phyloP scores from a whole-genome alignment of 2,329 filamentous ascomycete species.

The Stemphylium lycopersici region DNA sequence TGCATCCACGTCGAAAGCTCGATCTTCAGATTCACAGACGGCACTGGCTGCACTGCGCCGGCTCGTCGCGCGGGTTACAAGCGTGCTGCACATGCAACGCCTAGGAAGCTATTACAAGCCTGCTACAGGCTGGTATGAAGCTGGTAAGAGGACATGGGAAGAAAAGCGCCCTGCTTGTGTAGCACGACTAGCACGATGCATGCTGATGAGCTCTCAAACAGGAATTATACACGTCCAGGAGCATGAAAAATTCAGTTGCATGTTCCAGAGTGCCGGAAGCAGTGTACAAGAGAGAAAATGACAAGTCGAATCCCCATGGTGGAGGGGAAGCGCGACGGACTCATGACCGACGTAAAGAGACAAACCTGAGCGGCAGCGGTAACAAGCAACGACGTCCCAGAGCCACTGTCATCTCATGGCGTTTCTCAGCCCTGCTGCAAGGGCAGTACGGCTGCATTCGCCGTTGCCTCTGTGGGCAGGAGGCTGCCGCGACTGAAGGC shows the following conservation, averaged over 20 bases:
- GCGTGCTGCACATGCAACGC: slow-evolving; percentile 26
- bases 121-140: slow-evolving; percentile 19
- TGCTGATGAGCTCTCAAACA: slow-evolving; percentile 41
- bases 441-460: slow-evolving; percentile 36
- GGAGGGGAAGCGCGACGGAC: not conserved
- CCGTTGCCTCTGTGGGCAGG: slow-evolving; percentile 23
- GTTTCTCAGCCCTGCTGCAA: slow-evolving; percentile 46
- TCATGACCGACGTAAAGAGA: not conserved
- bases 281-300: slow-evolving; percentile 32
- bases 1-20: slow-evolving; percentile 21
- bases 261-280: slow-evolving; percentile 12
- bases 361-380: not conserved
- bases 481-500: slow-evolving; percentile 31
- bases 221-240: slow-evolving; percentile 25
- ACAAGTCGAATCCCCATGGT: slow-evolving; percentile 30
- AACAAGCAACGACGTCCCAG: slow-evolving; percentile 3
- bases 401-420: not conserved
- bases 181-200: slow-evolving; percentile 39
- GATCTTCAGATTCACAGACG: slow-evolving; percentile 18
- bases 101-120: slow-evolving; percentile 29
- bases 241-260: slow-evolving; percentile 18
- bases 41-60: slow-evolving; percentile 27
- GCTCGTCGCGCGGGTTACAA: slow-evolving; percentile 35
- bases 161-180: slow-evolving; percentile 40
- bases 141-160: slow-evolving; percentile 27